These are phyloP conservation scores for Alternaria atra DNA, from an alignment of 2,329 filamentous ascomycete species.

Conservation along the genomic window DNA sequence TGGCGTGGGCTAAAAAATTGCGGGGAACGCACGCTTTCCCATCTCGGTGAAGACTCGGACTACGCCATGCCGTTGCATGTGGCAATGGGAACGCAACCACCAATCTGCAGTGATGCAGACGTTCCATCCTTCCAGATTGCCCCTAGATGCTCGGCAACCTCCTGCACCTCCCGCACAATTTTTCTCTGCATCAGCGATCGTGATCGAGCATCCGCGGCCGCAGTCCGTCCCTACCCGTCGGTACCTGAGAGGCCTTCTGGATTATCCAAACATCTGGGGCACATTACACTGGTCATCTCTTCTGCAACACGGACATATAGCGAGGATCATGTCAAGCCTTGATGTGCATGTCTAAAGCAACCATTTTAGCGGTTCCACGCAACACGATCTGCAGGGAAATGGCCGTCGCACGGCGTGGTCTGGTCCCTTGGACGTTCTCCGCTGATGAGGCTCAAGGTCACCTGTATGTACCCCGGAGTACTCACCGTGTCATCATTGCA, in stretches of 20 bases:
- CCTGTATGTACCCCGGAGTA: slow-evolving; percentile 1
- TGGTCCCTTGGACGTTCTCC: slow-evolving; percentile 1
- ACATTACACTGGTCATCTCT: not conserved
- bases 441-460: slow-evolving; percentile 5
- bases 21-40: slow-evolving; percentile 24
- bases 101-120: slow-evolving; percentile 5
- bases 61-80: slow-evolving; percentile 17
- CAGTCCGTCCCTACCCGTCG: slow-evolving; percentile 3
- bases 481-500: not conserved
- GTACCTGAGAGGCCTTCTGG: slow-evolving; percentile 1
- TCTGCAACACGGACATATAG: not conserved
- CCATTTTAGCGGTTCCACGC: slow-evolving; percentile 2
- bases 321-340: slow-evolving; percentile 1
- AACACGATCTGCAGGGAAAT: slow-evolving; percentile 10
- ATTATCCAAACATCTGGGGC: not conserved
- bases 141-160: slow-evolving; percentile 11
- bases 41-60: slow-evolving; percentile 31
- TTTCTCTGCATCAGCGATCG: slow-evolving; percentile 7
- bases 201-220: slow-evolving; percentile 6
- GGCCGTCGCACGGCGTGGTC: slow-evolving; percentile 5
- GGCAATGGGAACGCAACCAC: not conserved
- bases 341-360: not conserved
- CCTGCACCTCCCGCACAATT: slow-evolving; percentile 12
- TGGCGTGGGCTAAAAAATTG: slow-evolving; percentile 15
- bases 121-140: slow-evolving; percentile 21